Evolutionary conservation across 2,329 filamentous ascomycete genomes (phyloP).

Genomic region (Colletotrichum incanum): DNA sequence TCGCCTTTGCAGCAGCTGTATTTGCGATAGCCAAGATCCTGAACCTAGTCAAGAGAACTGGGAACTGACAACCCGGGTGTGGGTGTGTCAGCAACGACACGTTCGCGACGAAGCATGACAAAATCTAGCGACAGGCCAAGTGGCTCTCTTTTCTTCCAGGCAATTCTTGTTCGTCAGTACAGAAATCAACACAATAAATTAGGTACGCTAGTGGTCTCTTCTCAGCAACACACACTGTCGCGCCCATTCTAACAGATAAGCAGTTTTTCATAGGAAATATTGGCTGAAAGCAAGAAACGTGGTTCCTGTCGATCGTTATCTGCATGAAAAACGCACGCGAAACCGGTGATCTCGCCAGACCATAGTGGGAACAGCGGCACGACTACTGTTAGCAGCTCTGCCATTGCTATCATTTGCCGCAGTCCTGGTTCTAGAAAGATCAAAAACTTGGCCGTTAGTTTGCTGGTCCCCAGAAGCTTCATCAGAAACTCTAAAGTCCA

Average conservation of each 20-base stretch:
- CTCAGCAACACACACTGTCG: neutral
- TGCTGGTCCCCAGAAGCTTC: neutral
- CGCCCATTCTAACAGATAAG: neutral
- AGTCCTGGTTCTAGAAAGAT: too few relatives aligned
- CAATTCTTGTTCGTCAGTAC: neutral
- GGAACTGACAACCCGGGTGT: neutral
- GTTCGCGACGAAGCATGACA: too few relatives aligned
- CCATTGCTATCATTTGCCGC: neutral
- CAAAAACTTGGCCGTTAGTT: neutral
- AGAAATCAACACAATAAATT: too few relatives aligned
- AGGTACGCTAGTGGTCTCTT: neutral
- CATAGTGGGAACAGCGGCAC: too few relatives aligned
- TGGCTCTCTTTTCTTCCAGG: neutral
- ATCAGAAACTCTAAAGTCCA: fast-evolving
- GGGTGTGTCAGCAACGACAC: neutral
- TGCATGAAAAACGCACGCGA: neutral
- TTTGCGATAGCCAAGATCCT: neutral
- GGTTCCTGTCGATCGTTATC: neutral
- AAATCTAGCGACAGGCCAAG: neutral
- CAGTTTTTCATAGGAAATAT: too few relatives aligned
- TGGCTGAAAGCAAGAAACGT: neutral
- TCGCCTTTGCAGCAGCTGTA: neutral
- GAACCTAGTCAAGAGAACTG: neutral
- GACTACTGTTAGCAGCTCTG: neutral
- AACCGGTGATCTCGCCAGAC: too few relatives aligned